Conservation (phyloP, 768 basidiomycete genomes). For the Solioccasus polychromus region DNA sequence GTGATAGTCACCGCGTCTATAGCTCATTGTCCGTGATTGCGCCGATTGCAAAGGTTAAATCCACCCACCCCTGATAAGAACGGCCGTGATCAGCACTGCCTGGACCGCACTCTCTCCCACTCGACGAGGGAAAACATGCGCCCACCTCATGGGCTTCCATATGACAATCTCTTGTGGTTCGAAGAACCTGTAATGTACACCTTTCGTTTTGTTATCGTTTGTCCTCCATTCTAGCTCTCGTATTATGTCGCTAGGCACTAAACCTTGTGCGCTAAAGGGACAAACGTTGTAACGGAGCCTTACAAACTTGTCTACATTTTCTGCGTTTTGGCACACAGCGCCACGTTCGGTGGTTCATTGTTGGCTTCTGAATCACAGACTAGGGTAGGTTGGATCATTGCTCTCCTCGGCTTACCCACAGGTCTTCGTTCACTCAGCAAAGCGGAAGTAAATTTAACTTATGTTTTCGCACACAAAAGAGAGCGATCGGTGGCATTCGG, state of each 20-base stretch:
- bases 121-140: slow-evolving; percentile 20
- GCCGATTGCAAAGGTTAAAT: slow-evolving; percentile 23
- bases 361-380: slow-evolving; percentile 9
- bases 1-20: slow-evolving; percentile 2
- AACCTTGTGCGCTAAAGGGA: slow-evolving; percentile 3
- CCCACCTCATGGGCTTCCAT: slow-evolving; percentile 25
- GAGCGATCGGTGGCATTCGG: background rate
- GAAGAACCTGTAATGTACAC: slow-evolving; percentile 2
- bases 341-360: background rate
- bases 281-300: slow-evolving; percentile 3
- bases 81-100: slow-evolving; percentile 20
- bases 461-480: background rate
- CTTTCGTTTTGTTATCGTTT: background rate
- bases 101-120: background rate
- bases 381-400: background rate
- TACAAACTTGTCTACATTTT: background rate
- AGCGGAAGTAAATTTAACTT: background rate
- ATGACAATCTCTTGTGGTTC: slow-evolving; percentile 12
- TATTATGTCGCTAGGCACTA: slow-evolving; percentile 6
- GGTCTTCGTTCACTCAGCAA: background rate
- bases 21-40: slow-evolving; percentile 14
- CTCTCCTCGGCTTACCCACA: slow-evolving; percentile 17
- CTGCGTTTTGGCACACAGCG: background rate
- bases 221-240: slow-evolving; percentile 18
- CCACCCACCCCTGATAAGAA: slow-evolving; percentile 18